Evolutionary conservation across 2,329 filamentous ascomycete species (phyloP), one percentile per base, ranked within the genome.

Genomic region (Tolypocladium capitatum): DNA sequence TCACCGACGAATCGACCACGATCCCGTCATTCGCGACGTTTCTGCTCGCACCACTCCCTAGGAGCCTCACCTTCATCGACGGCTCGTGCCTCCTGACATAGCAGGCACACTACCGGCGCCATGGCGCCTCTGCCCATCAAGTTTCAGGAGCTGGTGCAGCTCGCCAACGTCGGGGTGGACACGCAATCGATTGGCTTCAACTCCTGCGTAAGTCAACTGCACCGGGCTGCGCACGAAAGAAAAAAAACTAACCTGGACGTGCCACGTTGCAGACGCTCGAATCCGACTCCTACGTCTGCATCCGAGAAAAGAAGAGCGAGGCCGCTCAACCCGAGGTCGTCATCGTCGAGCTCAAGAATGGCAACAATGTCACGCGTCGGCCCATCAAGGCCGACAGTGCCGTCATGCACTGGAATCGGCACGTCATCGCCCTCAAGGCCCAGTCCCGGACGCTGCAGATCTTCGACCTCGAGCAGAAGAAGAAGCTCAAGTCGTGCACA

Each of bases 361-460:
- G 83, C 72, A 96, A 95, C 80, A 91, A 92, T 74, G 82, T 96
- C 66, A 92, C 88, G 59, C 84, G 86, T 61, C 81, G 91, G 64
- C 88, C 91, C 44, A 98, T 98, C 75, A 97, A 95, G 75, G 92
- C 92, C 62, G 92, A 98, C 72, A 97, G 90, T 80, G 92, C 94
- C 60, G 95, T 98, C 66, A 97, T 98, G 92, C 92, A 98, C 79
- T 95, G 88, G 87, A 84, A 78, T 59, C 86, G 84, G 66, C 88
- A 95, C 68, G 87, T 98, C 66, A 97, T 98, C 62, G 92, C 94
- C 53, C 79, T 98, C 57, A 95, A 94, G 72, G 91, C 92, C 44
- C 88, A 96, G 67, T 85, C 84, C 54, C 80, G 89, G 64, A 98
- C 92, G 56, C 79, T 98, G 52, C 94, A 98, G 73, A 94, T 98